Base-by-base conservation (phyloP, 768 basidiomycete species). In the Tylopilus plumbeoviolaceoides region DNA sequence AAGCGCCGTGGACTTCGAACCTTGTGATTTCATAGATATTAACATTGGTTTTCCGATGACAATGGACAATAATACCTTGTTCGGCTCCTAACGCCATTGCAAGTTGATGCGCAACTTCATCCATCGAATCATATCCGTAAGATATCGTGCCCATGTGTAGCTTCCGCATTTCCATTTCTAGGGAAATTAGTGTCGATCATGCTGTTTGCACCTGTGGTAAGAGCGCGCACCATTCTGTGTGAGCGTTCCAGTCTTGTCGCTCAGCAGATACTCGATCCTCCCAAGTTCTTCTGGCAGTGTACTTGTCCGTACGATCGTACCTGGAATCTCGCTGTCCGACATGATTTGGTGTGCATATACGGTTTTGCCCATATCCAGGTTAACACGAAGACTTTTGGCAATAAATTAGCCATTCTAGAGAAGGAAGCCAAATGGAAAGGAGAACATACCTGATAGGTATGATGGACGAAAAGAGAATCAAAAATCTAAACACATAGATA, bases 151-250 rank as follows among this genome's bases (percentile, higher is more conserved):
- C 97, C 88, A 98, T 91, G 63, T 98, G 97, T 27, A 99, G 75
- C 68, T 97, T 99, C 77, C 88, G 94, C 89, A 98, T 90, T 71
- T 98, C 95, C 95, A 99, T 99, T 68, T 98, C 95, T 98, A 68
- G 20, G 12, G 27, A 5, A 28, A 33, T 17, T 5, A 25, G 6
- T 20, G 47, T 59, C 46, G 46, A 42, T 11, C 7, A 25, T 18
- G 30, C 23, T 11, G n/a, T 43, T n/a, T n/a, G n/a, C n/a, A 87
- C 39, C 43, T 23, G 23, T 23, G 3, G 5, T 38, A 18, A 36
- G 18, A 36, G 31, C 46, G 64, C 80, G 25, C 55, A 93, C 95
- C 95, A 66, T 99, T 99, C 68, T 98, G 91, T 0, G 97, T 99
- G 57, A 98, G 71, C 8, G 97, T 99, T 0, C 97, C 97, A 5